Evolutionary conservation across 345 rosid genomes (phyloP).

Genomic region (Euphorbia lathyris): DNA sequence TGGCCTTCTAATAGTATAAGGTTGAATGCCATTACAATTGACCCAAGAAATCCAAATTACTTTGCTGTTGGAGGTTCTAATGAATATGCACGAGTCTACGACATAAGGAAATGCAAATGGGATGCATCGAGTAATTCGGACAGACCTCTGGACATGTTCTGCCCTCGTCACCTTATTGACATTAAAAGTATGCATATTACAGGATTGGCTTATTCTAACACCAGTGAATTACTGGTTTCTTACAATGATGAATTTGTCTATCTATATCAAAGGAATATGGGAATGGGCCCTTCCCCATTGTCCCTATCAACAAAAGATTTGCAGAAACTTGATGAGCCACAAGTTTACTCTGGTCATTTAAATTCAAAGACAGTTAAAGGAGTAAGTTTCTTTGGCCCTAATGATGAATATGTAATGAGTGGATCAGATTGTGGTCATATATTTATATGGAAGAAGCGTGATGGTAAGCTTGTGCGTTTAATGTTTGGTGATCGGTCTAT

Average conservation of each 20-base stretch:
- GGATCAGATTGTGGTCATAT: slow-evolving; percentile 71
- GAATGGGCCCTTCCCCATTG: slow-evolving; percentile 41
- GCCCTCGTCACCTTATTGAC: slow-evolving; percentile 43
- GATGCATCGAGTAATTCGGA: slow-evolving; percentile 40
- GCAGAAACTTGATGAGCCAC: slow-evolving; percentile 40
- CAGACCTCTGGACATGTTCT: slow-evolving; percentile 45
- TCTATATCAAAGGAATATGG: slow-evolving; percentile 50
- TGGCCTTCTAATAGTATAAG: slow-evolving; percentile 40
- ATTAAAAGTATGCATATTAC: slow-evolving; percentile 43
- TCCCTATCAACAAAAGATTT: slow-evolving; percentile 30
- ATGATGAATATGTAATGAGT: slow-evolving; percentile 55
- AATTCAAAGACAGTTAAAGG: slow-evolving; percentile 58
- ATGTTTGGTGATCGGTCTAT: slow-evolving; percentile 54
- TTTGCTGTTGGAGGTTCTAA: slow-evolving; percentile 62
- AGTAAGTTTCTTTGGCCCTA: slow-evolving; percentile 59
- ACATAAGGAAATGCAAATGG: slow-evolving; percentile 43
- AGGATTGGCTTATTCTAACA: slow-evolving; percentile 50
- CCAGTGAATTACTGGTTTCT: slow-evolving; percentile 55
- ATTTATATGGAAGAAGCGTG: slow-evolving; percentile 61
- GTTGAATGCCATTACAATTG: slow-evolving; percentile 49
- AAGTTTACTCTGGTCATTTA: slow-evolving; percentile 50
- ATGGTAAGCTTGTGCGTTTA: slow-evolving; percentile 44
- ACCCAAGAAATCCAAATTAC: slow-evolving; percentile 52
- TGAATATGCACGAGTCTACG: slow-evolving; percentile 55
- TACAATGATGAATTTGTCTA: slow-evolving; percentile 60